These are phyloP conservation scores for Pyricularia sp. DNA, from an alignment of 2,329 filamentous ascomycete genomes.

Conservation along the genomic window DNA sequence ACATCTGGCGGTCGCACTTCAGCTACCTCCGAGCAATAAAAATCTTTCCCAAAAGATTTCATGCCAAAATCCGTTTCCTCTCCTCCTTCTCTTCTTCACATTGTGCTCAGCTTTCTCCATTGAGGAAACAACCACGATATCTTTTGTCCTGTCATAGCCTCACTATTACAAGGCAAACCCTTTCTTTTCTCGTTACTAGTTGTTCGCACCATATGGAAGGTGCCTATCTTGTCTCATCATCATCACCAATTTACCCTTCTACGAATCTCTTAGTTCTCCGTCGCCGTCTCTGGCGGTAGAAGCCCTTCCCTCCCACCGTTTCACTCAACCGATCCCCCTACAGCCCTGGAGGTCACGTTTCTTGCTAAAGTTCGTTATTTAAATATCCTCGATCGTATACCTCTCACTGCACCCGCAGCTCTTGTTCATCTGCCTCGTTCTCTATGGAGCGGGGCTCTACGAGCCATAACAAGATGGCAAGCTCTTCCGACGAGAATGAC, in stretches of 20 bases:
- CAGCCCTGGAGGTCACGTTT: not conserved
- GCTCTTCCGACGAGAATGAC: not conserved
- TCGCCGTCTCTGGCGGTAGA: not conserved
- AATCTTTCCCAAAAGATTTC: not conserved
- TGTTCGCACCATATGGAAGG: not conserved
- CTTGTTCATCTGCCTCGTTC: not conserved
- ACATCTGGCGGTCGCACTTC: not conserved
- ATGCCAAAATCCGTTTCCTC: not conserved
- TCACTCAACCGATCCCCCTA: not conserved
- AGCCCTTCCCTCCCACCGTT: not conserved
- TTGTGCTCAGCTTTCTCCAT: not conserved
- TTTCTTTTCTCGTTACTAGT: not conserved
- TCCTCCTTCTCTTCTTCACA: not conserved
- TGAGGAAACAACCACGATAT: not conserved
- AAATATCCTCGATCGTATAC: not conserved
- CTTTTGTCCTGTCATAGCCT: not conserved
- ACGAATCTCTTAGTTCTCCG: not conserved
- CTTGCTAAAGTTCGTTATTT: not conserved
- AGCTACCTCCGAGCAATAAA: not conserved
- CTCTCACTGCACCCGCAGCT: not conserved
- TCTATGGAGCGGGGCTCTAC: not conserved
- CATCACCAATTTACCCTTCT: not conserved
- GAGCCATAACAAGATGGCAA: not conserved
- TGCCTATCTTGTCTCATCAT: not conserved
- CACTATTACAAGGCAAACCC: not conserved